Percentiles rank a stretch among this genome's conserved stretches.
These are phyloP conservation scores for Neonothopanus nambi DNA, from an alignment of 1,284 basidiomycete genomes.

Conservation along the genomic window DNA sequence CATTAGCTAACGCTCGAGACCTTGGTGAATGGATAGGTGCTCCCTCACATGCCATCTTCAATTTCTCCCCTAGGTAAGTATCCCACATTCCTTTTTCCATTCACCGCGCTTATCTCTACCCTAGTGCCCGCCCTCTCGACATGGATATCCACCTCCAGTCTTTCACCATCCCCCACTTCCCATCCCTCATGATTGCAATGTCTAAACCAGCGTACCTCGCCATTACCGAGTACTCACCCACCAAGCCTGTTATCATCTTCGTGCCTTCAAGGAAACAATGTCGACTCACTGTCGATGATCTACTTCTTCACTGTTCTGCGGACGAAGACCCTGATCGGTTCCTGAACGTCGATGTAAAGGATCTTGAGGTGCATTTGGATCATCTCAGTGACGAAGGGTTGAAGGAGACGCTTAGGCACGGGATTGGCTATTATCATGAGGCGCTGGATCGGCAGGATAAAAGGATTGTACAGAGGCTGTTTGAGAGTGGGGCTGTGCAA, in stretches of 20 bases:
- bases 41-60: slow-evolving; percentile 92
- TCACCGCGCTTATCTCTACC: slow-evolving; percentile 7
- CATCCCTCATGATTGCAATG: slow-evolving; percentile 98
- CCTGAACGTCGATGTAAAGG: slow-evolving; percentile 85
- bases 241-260: slow-evolving; percentile 89
- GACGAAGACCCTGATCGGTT: slow-evolving; percentile 87
- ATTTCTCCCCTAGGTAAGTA: slow-evolving; percentile 86
- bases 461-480: slow-evolving; percentile 90
- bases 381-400: slow-evolving; percentile 81
- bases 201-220: slow-evolving; percentile 97
- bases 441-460: slow-evolving; percentile 91
- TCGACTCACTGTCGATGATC: slow-evolving; percentile 89
- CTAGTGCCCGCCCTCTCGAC: slow-evolving; percentile 87
- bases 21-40: slow-evolving; percentile 98
- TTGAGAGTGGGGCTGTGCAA: slow-evolving; percentile 93
- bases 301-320: slow-evolving; percentile 87
- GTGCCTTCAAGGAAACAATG: slow-evolving; percentile 95
- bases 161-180: slow-evolving; percentile 96
- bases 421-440: slow-evolving; percentile 96
- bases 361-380: slow-evolving; percentile 88
- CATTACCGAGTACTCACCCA: slow-evolving; percentile 85
- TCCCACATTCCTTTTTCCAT: neutral
- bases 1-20: slow-evolving; percentile 94
- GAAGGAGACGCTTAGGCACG: slow-evolving; percentile 83
- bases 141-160: slow-evolving; percentile 98